phyloP scores from a whole-genome alignment of 2,329 filamentous ascomycete species.

The Zelopaecilomyces penicillatus region DNA sequence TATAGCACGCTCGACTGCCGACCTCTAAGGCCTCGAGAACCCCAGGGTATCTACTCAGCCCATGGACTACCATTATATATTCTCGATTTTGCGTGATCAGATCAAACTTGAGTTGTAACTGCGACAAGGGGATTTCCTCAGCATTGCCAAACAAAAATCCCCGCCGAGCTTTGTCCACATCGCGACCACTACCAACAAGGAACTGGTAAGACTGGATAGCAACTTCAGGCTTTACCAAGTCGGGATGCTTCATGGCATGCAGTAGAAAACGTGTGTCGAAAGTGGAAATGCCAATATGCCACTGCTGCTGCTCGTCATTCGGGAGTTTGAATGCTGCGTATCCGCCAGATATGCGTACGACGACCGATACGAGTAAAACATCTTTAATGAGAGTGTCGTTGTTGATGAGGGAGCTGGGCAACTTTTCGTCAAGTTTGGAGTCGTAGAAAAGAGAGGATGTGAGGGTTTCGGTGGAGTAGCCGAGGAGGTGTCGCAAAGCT shows the following conservation, averaged over 20 bases:
- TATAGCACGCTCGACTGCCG: conserved; percentile 7
- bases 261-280: conserved; percentile 10
- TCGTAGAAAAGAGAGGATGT: not conserved
- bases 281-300: conserved; percentile 12
- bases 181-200: conserved; percentile 6
- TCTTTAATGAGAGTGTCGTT: conserved; percentile 8
- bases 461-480: conserved; percentile 7
- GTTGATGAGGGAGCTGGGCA: not conserved
- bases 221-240: not conserved
- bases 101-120: conserved; percentile 4
- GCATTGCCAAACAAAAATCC: conserved; percentile 10
- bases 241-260: not conserved
- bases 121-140: not conserved
- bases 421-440: not conserved
- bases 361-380: conserved; percentile 9
- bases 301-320: conserved; percentile 5
- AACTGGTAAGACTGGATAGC: conserved; percentile 12
- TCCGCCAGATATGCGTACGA: conserved; percentile 8
- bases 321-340: conserved; percentile 5
- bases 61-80: conserved; percentile 12
- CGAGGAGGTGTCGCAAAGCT: conserved; percentile 12
- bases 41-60: conserved; percentile 8
- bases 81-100: conserved; percentile 5
- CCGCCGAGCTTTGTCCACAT: conserved; percentile 7
- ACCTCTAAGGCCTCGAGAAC: conserved; percentile 11